Base-by-base conservation (phyloP, 2,329 filamentous ascomycete species). In the Trichophyton verrucosum region DNA sequence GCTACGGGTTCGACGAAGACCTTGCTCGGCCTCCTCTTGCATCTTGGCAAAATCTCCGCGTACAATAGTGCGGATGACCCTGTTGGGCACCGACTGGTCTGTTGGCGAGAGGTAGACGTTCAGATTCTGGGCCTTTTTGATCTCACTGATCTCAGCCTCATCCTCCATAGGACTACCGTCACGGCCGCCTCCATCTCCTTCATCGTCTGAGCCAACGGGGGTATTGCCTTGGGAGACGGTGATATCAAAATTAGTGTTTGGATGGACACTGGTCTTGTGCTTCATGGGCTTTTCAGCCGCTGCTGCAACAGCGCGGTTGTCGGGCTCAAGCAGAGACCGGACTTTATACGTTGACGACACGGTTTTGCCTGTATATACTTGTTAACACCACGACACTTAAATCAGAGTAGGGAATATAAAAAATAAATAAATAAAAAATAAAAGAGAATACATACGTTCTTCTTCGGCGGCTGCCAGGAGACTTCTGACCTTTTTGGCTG, bases 21-120 rank as follows among this genome's bases (percentile, higher is more conserved):
- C 89, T 11, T 89, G 87, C 61, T 91, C 86, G 0, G 88, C 88
- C 68, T 91, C 85, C 65, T 86, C 82, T 49, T 88, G 85, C 65
- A 95, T 86, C 66, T 84, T 82, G 57, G 77, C 76, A 70, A 89
- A 96, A 66, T 97, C 89, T 44, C 94, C 94, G 13, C 94, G 86
- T 65, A 96, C 86, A 63, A 97, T 88, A 64, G 95, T 94, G 20
- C 91, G 87, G 27, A 97, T 87, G 8, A 89, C 88, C 42, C 94
- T 86, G 70, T 92, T 87, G 0, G 86, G 85, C 1, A 86, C 88
- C 9, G 86, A 87, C 63, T 88, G 84, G 63, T 78, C 76, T 49
- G 96, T 85, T 5, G 86, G 82, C 0, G 91, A 96, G 75, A 91
- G 86, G 57, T 85, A 86, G 63, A 97, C 82, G 1, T 86, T 82